Evolutionary conservation across 2,329 filamentous ascomycete species (phyloP).

Genomic region (Alternaria dauci): DNA sequence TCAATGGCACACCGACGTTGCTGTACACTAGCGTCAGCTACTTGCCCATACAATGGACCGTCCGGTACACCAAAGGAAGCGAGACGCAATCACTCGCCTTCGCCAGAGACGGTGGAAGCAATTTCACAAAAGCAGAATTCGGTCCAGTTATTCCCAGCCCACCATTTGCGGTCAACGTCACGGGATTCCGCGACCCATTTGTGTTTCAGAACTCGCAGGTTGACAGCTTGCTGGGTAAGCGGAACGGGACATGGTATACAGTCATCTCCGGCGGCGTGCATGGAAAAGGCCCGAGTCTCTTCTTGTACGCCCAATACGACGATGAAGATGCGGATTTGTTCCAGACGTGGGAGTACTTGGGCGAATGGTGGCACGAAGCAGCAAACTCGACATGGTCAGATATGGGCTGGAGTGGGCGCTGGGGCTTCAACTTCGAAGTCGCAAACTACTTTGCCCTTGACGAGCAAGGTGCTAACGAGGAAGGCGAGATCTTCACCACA

Average conservation of each 20-base stretch:
- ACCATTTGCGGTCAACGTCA: constrained; percentile 54
- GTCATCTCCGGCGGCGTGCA: constrained; percentile 55
- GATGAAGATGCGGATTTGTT: constrained; percentile 42
- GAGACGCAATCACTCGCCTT: constrained; percentile 58
- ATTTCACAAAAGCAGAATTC: constrained; percentile 52
- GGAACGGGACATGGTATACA: constrained; percentile 50
- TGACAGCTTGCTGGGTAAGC: constrained; percentile 47
- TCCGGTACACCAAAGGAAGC: constrained; percentile 56
- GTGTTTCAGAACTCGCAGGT: constrained; percentile 53
- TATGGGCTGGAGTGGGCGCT: constrained; percentile 32
- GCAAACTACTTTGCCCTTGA: constrained; percentile 55
- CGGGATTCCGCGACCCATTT: constrained; percentile 56
- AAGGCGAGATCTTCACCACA: constrained; percentile 54
- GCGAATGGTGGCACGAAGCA: constrained; percentile 54
- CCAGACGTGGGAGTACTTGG: constrained; percentile 51
- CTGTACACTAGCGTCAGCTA: constrained; percentile 58
- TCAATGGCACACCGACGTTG: constrained; percentile 56
- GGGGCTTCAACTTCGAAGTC: constrained; percentile 58
- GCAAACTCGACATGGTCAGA: constrained; percentile 37
- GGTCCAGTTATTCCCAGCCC: constrained; percentile 52
- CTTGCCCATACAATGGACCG: constrained; percentile 58
- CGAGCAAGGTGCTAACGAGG: constrained; percentile 50
- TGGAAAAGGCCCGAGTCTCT: constrained; percentile 49
- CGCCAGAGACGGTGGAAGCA: constrained; percentile 51
- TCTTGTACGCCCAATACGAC: constrained; percentile 52